These are phyloP conservation scores for Myxozyma neotropica DNA, from an alignment of 805 yeast species.

Conservation along the genomic window DNA sequence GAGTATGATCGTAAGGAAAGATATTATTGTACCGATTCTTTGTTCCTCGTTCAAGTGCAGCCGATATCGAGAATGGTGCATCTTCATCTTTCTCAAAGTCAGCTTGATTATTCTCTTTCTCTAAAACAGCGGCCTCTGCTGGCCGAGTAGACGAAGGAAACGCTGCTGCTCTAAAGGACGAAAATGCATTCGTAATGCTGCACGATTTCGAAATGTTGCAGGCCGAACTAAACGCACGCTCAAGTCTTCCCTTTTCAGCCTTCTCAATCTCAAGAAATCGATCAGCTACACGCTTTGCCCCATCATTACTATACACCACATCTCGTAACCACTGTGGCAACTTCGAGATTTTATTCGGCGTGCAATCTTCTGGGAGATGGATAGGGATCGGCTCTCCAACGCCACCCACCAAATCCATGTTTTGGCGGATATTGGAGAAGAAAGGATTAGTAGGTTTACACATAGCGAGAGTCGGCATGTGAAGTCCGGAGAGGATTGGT, in stretches of 20 bases:
- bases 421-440: slow-evolving; percentile 38
- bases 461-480: slow-evolving; percentile 33
- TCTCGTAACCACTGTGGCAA: slow-evolving; percentile 61
- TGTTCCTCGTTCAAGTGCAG: slow-evolving; percentile 78
- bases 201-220: slow-evolving; percentile 8
- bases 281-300: slow-evolving; percentile 49
- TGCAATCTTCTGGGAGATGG: slow-evolving; percentile 33
- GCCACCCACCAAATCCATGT: slow-evolving; percentile 37
- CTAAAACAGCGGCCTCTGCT: neutral
- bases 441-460: slow-evolving; percentile 38
- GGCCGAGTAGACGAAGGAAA: too few relatives aligned
- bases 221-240: slow-evolving; percentile 44
- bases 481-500: slow-evolving; percentile 39
- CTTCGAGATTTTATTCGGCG: slow-evolving; percentile 19
- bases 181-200: neutral
- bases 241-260: slow-evolving; percentile 68
- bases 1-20: slow-evolving; percentile 80
- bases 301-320: slow-evolving; percentile 44
- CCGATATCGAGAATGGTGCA: slow-evolving; percentile 34
- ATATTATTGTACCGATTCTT: slow-evolving; percentile 89
- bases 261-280: slow-evolving; percentile 69
- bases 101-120: neutral
- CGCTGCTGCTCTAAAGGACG: neutral
- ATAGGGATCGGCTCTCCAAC: slow-evolving; percentile 39
- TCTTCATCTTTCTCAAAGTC: neutral